A percentile compares a stretch with the other conserved stretches of the same genome.
Evolutionary conservation across 148 eudicot species (phyloP).

Genomic region (Rhododendron griersonianum): DNA sequence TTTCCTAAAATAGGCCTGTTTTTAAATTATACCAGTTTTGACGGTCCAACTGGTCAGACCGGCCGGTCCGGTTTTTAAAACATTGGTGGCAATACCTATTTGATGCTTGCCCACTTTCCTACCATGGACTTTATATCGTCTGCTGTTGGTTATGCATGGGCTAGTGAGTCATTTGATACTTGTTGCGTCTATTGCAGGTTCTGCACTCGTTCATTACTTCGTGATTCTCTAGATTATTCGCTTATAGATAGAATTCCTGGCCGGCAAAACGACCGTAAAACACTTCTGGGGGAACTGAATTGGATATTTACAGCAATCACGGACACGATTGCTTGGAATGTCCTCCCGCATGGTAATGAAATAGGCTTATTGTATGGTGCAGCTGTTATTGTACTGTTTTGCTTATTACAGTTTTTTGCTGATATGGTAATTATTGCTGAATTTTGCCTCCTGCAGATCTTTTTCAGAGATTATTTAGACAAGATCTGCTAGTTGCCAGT

Average conservation of each 20-base stretch:
- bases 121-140: not conserved
- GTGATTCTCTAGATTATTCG: slow-evolving; percentile 70
- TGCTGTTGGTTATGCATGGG: not conserved
- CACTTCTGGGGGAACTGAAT: slow-evolving; percentile 95
- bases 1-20: too few relatives aligned
- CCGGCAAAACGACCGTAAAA: slow-evolving; percentile 89
- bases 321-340: slow-evolving; percentile 99
- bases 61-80: too few relatives aligned
- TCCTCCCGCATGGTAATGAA: slow-evolving; percentile 82
- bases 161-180: not conserved
- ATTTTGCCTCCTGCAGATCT: slow-evolving; percentile 53
- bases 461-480: slow-evolving; percentile 92
- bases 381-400: not conserved
- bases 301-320: slow-evolving; percentile 98
- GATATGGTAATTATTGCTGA: not conserved
- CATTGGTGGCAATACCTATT: not conserved
- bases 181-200: slow-evolving; percentile 55
- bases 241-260: slow-evolving; percentile 95
- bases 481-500: slow-evolving; percentile 97
- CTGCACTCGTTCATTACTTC: slow-evolving; percentile 89
- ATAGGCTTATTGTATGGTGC: not conserved
- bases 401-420: not conserved
- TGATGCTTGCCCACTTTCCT: not conserved
- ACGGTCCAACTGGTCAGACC: too few relatives aligned
- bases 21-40: too few relatives aligned